Evolutionary conservation across 2,329 filamentous ascomycete species (phyloP), one percentile per base, ranked within the genome.

Genomic region (Scopulariopsis brevicaulis): DNA sequence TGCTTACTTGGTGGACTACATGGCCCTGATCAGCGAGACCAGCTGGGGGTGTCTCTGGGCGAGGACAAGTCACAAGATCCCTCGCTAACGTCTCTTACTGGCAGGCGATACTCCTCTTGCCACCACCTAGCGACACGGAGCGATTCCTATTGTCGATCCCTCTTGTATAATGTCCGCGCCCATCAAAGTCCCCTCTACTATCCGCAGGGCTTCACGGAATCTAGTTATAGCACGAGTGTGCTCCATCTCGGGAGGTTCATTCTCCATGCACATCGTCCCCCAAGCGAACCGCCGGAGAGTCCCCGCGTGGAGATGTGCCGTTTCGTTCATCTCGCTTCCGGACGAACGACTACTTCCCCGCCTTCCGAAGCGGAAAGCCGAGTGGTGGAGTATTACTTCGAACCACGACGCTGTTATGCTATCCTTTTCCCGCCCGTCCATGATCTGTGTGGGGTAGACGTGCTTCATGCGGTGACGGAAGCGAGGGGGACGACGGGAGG

Each of bases 251-350:
- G 40, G 18, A n/a, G 18, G 14, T n/a, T n/a, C 40, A 15, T 46
- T 40, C 54, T 34, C 54, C 14, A 56, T 56, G 54, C 54, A 56
- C 3, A 37, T 56, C 14, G n/a, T 46, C 28, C 8, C 28, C 2
- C 54, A 46, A 48, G 54, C 54, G 54, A 56, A n/a, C 15, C 18
- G 8, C 18, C 40, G 40, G 40, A 46, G n/a, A 46, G 40, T 15
- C 40, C 40, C 15, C 18, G 28, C 8, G 18, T 54, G 32, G 32
- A 40, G 53, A 54, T 5, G 34, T 43, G 43, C 43, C 40, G 24
- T 25, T 43, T 35, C 35, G 32, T 37, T 56, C 55, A 56, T 56
- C 46, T 56, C 55, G 55, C 43, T 56, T 52, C 24, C 48, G 40
- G 8, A 50, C 24, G 43, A 14, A 24, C 25, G 43, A 25, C 46